Conservation (phyloP, 2,329 filamentous ascomycete species). For the Penicillium sp. region DNA sequence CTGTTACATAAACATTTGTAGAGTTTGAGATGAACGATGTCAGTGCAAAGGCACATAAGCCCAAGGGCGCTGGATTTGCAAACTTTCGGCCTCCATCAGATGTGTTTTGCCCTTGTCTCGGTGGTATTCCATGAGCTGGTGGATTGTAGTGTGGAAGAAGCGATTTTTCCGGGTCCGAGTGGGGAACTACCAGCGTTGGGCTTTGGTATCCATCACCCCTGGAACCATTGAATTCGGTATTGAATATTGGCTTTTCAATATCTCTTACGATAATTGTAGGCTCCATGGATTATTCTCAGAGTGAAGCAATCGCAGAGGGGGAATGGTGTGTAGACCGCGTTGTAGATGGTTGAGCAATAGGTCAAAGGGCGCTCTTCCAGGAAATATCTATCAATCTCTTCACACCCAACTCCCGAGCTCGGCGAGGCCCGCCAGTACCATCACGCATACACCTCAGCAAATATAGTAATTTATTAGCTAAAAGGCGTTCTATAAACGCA, state of each 20-base stretch:
- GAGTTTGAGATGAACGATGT: conserved; percentile 20
- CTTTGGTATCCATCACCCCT: conserved; percentile 1
- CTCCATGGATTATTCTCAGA: not conserved
- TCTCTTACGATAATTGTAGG: not conserved
- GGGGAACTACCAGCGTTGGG: not conserved
- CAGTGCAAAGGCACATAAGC: conserved; percentile 22
- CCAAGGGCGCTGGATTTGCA: conserved; percentile 21
- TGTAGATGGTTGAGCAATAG: not conserved
- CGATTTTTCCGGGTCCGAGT: not conserved
- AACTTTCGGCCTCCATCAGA: conserved; percentile 11
- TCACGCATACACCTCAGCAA: not conserved
- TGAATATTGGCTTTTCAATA: not conserved
- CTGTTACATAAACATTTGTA: conserved; percentile 14
- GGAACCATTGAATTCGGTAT: not conserved
- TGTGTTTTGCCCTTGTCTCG: not conserved
- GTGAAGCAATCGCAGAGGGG: not conserved
- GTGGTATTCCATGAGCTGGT: not conserved
- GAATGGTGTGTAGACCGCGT: no score
- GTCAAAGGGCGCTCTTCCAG: not conserved
- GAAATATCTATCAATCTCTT: not conserved
- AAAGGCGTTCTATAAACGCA: not conserved
- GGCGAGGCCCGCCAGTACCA: not conserved
- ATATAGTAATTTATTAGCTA: not conserved
- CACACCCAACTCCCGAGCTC: not conserved
- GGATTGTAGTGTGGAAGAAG: not conserved